These are phyloP conservation scores for Microbotryum violaceum DNA, from an alignment of 1,284 basidiomycete species.

Conservation along the genomic window DNA sequence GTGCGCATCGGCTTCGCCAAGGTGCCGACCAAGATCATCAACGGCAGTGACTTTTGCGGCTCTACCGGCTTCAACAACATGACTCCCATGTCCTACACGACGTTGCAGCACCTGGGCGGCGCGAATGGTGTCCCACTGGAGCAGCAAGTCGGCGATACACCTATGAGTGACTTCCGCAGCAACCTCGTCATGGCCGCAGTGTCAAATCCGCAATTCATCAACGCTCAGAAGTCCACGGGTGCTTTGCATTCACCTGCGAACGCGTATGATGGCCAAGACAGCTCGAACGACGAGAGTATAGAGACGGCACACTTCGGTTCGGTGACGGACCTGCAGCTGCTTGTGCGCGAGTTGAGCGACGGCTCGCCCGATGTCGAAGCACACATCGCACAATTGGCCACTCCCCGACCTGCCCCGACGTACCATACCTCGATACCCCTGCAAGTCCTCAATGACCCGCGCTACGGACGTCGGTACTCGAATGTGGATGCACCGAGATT, in stretches of 20 bases:
- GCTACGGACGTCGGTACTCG: conserved; percentile 22
- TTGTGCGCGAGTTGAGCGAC: conserved; percentile 80
- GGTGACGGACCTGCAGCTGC: conserved; percentile 74
- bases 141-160: conserved; percentile 74
- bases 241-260: conserved; percentile 39
- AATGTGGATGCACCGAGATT: conserved; percentile 88
- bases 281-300: no score
- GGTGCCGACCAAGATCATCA: conserved; percentile 24
- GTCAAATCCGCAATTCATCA: conserved; percentile 38
- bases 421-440: conserved; percentile 86
- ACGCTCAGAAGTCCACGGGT: conserved; percentile 38
- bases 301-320: background rate
- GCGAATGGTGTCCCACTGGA: conserved; percentile 79
- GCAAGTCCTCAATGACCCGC: conserved; percentile 22
- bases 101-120: conserved; percentile 74
- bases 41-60: conserved; percentile 3
- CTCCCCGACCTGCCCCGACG: conserved; percentile 76
- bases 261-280: conserved; percentile 26
- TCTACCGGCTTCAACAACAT: conserved; percentile 2
- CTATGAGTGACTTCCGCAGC: conserved; percentile 86
- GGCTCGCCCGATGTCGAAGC: conserved; percentile 68
- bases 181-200: conserved; percentile 85
- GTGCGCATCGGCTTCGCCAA: conserved; percentile 92
- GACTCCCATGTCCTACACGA: conserved; percentile 48
- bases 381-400: conserved; percentile 58